Conservation (phyloP, 2,329 filamentous ascomycete genomes). For the Xylariaceae sp. region DNA sequence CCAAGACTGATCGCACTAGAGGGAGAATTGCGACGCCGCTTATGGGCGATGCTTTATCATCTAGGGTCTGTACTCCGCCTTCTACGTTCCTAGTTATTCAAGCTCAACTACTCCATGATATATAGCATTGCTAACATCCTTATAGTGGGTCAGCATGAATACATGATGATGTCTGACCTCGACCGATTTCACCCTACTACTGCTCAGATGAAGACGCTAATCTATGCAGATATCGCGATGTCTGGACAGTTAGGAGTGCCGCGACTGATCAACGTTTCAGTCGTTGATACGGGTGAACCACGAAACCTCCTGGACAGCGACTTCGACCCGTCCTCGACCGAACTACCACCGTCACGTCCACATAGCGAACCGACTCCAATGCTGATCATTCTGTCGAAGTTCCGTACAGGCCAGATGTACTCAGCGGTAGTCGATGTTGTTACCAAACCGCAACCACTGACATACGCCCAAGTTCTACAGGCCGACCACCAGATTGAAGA, state of each 20-base stretch:
- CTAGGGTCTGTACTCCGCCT: conserved; percentile 20
- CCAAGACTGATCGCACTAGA: conserved; percentile 8
- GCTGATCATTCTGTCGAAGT: conserved; percentile 24
- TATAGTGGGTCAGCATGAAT: conserved; percentile 7
- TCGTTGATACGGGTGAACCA: conserved; percentile 39
- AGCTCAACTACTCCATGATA: neutral
- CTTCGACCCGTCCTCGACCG: conserved; percentile 33
- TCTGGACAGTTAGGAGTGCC: conserved; percentile 42
- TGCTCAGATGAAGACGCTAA: neutral
- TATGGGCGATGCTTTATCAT: conserved; percentile 39
- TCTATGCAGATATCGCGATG: conserved; percentile 33
- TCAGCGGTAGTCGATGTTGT: conserved; percentile 18
- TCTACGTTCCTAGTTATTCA: neutral
- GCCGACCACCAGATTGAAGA: conserved; percentile 25
- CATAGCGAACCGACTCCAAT: conserved; percentile 30
- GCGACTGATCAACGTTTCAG: conserved; percentile 35
- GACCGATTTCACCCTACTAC: neutral
- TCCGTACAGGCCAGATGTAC: conserved; percentile 19
- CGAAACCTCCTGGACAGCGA: conserved; percentile 41
- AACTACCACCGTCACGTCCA: conserved; percentile 35
- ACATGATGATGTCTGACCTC: neutral
- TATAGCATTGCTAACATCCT: conserved; percentile 8
- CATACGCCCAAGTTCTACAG: conserved; percentile 21
- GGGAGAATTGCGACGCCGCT: conserved; percentile 41
- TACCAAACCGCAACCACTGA: conserved; percentile 16